Evolutionary conservation across 2,329 filamentous ascomycete genomes (phyloP).

Genomic region (Cercospora janseana): DNA sequence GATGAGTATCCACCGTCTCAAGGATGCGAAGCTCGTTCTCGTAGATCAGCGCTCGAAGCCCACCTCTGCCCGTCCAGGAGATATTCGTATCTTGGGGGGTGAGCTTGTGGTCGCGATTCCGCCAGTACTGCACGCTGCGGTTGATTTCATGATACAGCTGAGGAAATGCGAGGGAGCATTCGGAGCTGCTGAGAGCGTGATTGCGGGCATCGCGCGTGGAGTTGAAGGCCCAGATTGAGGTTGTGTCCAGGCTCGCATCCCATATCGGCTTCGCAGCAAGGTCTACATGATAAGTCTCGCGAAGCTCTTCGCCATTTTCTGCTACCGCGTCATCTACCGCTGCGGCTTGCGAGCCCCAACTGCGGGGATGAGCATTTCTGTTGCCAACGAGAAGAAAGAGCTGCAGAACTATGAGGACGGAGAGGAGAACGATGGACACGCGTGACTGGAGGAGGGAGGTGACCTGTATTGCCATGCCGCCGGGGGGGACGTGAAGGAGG

Average conservation of each 20-base stretch:
- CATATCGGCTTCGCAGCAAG: neutral
- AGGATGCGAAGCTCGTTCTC: constrained; percentile 31
- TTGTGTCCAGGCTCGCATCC: neutral
- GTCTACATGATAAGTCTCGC: neutral
- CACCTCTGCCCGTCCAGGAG: constrained; percentile 21
- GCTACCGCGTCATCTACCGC: neutral
- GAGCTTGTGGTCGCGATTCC: constrained; percentile 19
- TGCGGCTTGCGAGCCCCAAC: neutral
- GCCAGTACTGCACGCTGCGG: constrained; percentile 25
- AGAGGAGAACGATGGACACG: neutral
- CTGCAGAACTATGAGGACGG: constrained; percentile 4
- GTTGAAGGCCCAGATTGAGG: neutral
- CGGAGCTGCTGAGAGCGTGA: constrained; percentile 4
- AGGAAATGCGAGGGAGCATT: constrained; percentile 31
- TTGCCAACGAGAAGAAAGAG: constrained; percentile 1
- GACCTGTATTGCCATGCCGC: neutral
- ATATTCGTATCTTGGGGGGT: constrained; percentile 21
- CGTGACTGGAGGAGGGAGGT: constrained; percentile 2
- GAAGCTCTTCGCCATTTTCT: too few relatives aligned
- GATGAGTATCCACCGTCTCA: constrained; percentile 24
- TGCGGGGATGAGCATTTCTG: neutral
- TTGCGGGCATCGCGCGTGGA: constrained; percentile 6
- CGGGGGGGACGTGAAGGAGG: neutral
- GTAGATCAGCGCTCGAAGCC: constrained; percentile 27
- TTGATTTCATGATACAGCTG: constrained; percentile 32